Conservation (phyloP, 2,329 filamentous ascomycete species). For the Pseudofabraea citricarpa region DNA sequence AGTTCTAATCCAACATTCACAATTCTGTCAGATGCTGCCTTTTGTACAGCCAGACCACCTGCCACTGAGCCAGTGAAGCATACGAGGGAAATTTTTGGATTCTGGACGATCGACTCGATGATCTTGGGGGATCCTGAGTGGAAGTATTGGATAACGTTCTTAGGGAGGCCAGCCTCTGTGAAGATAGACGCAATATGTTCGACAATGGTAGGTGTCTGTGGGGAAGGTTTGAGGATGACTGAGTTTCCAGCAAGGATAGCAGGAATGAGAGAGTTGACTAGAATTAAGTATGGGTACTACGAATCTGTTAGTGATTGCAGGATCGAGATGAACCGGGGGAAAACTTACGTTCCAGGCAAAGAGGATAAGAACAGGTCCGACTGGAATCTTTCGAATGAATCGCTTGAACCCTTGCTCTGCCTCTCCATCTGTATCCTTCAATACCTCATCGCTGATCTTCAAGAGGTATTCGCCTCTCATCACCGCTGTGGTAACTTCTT, state of each 20-base stretch:
- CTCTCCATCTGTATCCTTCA: constrained; percentile 79
- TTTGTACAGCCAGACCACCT: constrained; percentile 80
- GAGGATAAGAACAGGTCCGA: constrained; percentile 82
- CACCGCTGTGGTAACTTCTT: constrained; percentile 80
- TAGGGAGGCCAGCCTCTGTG: constrained; percentile 71
- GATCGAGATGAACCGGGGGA: background rate
- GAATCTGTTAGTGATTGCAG: background rate
- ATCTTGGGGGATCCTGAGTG: constrained; percentile 76
- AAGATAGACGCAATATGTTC: constrained; percentile 80
- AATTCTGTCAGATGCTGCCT: constrained; percentile 76
- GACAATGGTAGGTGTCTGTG: constrained; percentile 87
- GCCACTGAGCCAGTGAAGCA: constrained; percentile 94
- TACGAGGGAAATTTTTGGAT: constrained; percentile 72
- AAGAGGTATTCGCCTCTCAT: constrained; percentile 82
- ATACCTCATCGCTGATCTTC: constrained; percentile 72
- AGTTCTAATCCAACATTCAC: constrained; percentile 86
- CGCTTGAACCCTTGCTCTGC: constrained; percentile 83
- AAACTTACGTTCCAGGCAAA: constrained; percentile 91
- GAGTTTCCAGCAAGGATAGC: constrained; percentile 88
- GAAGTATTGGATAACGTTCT: constrained; percentile 85
- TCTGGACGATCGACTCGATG: constrained; percentile 74
- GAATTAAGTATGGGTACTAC: constrained; percentile 89
- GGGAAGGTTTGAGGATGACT: constrained; percentile 90
- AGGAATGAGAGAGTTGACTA: constrained; percentile 88
- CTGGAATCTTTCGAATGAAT: constrained; percentile 82